Conservation (phyloP, 208 protist species). For the Crithidia fasciculata region DNA sequence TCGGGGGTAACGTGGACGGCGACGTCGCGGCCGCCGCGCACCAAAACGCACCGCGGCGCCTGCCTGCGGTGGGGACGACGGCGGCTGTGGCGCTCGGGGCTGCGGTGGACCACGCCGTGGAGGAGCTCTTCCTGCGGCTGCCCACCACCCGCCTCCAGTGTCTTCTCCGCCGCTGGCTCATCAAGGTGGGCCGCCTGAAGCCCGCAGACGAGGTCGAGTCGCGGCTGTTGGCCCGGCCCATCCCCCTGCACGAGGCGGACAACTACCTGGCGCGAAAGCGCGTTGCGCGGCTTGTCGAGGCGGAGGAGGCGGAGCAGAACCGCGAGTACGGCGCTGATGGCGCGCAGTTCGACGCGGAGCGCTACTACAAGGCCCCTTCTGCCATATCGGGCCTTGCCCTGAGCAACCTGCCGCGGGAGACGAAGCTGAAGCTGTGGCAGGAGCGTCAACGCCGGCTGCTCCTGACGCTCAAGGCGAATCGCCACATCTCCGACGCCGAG, state of each 20-base stretch:
- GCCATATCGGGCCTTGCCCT: slow-evolving; percentile 60
- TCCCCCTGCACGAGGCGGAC: slow-evolving; percentile 62
- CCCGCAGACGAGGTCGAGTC: slow-evolving; percentile 53
- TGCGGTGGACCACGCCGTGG: slow-evolving; percentile 5
- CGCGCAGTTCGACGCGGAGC: slow-evolving; percentile 32
- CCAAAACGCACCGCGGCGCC: too few species aligned
- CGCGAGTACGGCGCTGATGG: slow-evolving; percentile 28
- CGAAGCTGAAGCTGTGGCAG: slow-evolving; percentile 76
- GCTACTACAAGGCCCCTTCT: slow-evolving; percentile 45
- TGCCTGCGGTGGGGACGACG: not conserved
- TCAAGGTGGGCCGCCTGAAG: slow-evolving; percentile 26
- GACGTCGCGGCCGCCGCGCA: too few species aligned
- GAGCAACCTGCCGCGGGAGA: slow-evolving; percentile 52
- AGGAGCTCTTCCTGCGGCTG: slow-evolving; percentile 25
- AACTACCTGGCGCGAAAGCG: slow-evolving; percentile 33
- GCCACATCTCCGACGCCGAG: slow-evolving; percentile 66
- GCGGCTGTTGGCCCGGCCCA: slow-evolving; percentile 49
- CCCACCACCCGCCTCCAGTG: slow-evolving; percentile 42
- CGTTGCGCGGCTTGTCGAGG: slow-evolving; percentile 29
- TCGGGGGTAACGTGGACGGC: too few species aligned
- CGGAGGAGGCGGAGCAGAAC: slow-evolving; percentile 26
- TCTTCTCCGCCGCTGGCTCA: slow-evolving; percentile 72
- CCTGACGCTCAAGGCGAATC: slow-evolving; percentile 32
- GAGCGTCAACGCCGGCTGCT: slow-evolving; percentile 56
- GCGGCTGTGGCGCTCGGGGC: not conserved